Evolutionary conservation across 768 basidiomycete genomes (phyloP).

Genomic region (Rhodosporidiobolus odoratus): DNA sequence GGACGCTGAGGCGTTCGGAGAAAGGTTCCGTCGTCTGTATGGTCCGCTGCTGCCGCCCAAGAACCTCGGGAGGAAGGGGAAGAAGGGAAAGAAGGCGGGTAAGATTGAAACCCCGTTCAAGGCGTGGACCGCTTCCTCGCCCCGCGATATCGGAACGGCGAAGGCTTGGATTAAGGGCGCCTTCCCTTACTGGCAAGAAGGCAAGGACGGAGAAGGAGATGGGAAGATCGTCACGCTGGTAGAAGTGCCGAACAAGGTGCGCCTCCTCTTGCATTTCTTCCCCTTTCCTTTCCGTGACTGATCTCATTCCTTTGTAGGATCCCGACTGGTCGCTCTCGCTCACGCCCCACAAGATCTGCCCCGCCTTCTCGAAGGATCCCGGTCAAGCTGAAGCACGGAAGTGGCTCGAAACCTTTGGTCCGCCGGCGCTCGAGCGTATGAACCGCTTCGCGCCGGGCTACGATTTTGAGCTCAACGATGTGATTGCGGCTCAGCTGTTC

Average conservation of each 20-base stretch:
- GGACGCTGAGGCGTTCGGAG: constrained; percentile 44
- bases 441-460: neutral
- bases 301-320: constrained; percentile 5
- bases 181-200: constrained; percentile 47
- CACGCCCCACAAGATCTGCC: constrained; percentile 50
- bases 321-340: constrained; percentile 47
- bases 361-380: constrained; percentile 47
- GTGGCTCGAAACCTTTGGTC: constrained; percentile 46
- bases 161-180: constrained; percentile 47
- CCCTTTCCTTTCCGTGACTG: neutral
- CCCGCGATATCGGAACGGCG: constrained; percentile 46
- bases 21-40: constrained; percentile 33
- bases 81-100: constrained; percentile 28
- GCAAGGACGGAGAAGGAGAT: constrained; percentile 47
- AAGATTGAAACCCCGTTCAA: constrained; percentile 30
- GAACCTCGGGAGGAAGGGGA: constrained; percentile 23
- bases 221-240: constrained; percentile 46
- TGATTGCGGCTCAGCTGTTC: constrained; percentile 25
- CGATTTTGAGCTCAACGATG: constrained; percentile 24
- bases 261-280: neutral
- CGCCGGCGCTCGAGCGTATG: constrained; percentile 31
- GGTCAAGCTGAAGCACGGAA: constrained; percentile 44
- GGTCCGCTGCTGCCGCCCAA: constrained; percentile 34
- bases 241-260: constrained; percentile 47
- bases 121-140: constrained; percentile 48